Evolutionary conservation across 1,139 yeast species (phyloP), one percentile per base, ranked within the genome.

Genomic region (Geotrichum candidum): DNA sequence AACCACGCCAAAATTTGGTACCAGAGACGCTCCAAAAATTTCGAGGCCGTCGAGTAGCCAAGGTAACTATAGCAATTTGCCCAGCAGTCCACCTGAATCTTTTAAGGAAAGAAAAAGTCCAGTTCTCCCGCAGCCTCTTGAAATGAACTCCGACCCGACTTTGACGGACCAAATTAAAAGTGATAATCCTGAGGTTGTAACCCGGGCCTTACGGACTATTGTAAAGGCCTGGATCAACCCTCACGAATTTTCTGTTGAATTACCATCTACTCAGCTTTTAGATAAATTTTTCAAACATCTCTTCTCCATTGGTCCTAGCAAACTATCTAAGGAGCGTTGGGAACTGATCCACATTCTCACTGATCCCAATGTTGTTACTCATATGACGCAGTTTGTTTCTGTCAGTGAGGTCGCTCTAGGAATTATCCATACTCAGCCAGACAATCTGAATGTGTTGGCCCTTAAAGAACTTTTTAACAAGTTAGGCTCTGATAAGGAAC

Each of bases 281-380:
- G 23, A 52, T 35, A 27, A 50, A 18, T 56, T 56, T 41, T 56
- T 56, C 25, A 56, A 51, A 38, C 50, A 25, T 10, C 9, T 51
- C 1, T 56, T 56, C 35, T 51, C 59, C 3, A 38, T 15, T 23
- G 54, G 59, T 15, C 18, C 52, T 11, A 35, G 22, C 18, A 18
- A 15, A 6, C 27, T 56, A 18, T 31, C 54, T 18, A 56, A 35
- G 41, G 58, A 56, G 18, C 46, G 51, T 7, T 51, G 54, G 58
- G 48, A 51, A 22, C 33, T 56, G 5, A 35, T 56, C 1, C 35
- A n/a, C 27, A n/a, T 38, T 5, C 50, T 56, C 23, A 56, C 59
- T 5, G 48, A 56, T 56, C 59, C 59, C 3, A 27, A 22, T 27
- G 59, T 56, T 35, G 46, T 56, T 56, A 6, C 55, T 23, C 51